Evolutionary conservation across 2,329 filamentous ascomycete genomes (phyloP).

Genomic region (Ilyonectria robusta): DNA sequence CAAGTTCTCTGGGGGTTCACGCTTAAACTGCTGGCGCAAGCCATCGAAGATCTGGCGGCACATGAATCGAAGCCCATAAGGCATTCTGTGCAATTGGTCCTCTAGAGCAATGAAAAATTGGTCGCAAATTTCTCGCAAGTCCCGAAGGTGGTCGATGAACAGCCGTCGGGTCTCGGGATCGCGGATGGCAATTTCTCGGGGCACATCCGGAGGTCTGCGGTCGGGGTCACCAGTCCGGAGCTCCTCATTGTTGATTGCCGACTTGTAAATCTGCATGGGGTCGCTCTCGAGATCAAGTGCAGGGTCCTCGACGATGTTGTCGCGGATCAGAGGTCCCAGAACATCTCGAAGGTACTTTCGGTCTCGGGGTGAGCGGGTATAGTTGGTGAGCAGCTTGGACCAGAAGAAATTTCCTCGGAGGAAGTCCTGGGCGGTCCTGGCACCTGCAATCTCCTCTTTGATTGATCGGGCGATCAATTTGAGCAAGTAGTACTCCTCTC

Average conservation of each 20-base stretch:
- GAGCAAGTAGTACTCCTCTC: slow-evolving; percentile 96
- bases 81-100: slow-evolving; percentile 88
- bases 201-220: slow-evolving; percentile 84
- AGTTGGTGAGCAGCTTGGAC: slow-evolving; percentile 87
- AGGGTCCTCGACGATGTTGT: slow-evolving; percentile 94
- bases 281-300: slow-evolving; percentile 95
- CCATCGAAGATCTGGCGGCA: slow-evolving; percentile 88
- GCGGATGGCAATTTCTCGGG: slow-evolving; percentile 93
- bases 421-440: slow-evolving; percentile 84
- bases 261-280: slow-evolving; percentile 96
- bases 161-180: slow-evolving; percentile 92
- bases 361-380: slow-evolving; percentile 91
- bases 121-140: slow-evolving; percentile 93
- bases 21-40: slow-evolving; percentile 82
- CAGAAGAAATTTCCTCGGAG: slow-evolving; percentile 93
- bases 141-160: slow-evolving; percentile 95
- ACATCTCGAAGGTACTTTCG: slow-evolving; percentile 92
- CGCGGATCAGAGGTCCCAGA: slow-evolving; percentile 86
- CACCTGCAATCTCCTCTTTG: slow-evolving; percentile 86
- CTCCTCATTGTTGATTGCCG: slow-evolving; percentile 97
- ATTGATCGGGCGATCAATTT: slow-evolving; percentile 89
- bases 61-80: slow-evolving; percentile 91
- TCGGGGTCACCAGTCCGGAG: slow-evolving; percentile 90
- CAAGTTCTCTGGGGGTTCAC: slow-evolving; percentile 82
- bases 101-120: slow-evolving; percentile 88